These are phyloP conservation scores for Lactarius quietus DNA, from an alignment of 768 basidiomycete genomes.

Conservation along the genomic window DNA sequence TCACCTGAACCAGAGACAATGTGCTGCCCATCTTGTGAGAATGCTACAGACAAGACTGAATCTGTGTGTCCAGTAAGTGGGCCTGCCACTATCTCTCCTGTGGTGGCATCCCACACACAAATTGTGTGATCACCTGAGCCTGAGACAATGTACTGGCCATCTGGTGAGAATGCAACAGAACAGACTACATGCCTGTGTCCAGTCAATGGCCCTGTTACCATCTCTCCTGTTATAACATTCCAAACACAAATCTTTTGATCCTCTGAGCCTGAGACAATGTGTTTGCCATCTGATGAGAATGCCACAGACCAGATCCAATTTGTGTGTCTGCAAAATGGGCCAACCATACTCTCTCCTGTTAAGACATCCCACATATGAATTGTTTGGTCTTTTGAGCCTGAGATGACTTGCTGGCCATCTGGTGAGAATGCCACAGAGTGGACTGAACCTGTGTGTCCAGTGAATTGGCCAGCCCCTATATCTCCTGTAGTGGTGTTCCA, in stretches of 20 bases:
- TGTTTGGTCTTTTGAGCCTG: background rate
- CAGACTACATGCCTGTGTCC: fast-evolving
- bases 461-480: background rate
- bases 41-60: background rate
- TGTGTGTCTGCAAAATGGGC: background rate
- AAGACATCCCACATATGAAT: background rate
- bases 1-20: background rate
- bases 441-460: background rate
- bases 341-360: background rate
- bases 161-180: background rate
- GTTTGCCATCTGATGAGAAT: background rate
- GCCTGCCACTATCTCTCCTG: background rate
- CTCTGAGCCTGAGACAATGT: background rate
- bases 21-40: background rate
- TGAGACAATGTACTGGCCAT: background rate
- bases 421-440: background rate
- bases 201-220: background rate
- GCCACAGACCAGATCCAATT: background rate
- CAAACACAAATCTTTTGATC: background rate
- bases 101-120: background rate
- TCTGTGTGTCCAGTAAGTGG: background rate
- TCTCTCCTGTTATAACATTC: background rate
- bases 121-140: background rate
- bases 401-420: background rate
- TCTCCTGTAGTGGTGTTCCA: background rate